Evolutionary conservation across 306 rosid genomes (phyloP), one percentile per base, ranked within the genome.

Genomic region (Begonia masoniana): DNA sequence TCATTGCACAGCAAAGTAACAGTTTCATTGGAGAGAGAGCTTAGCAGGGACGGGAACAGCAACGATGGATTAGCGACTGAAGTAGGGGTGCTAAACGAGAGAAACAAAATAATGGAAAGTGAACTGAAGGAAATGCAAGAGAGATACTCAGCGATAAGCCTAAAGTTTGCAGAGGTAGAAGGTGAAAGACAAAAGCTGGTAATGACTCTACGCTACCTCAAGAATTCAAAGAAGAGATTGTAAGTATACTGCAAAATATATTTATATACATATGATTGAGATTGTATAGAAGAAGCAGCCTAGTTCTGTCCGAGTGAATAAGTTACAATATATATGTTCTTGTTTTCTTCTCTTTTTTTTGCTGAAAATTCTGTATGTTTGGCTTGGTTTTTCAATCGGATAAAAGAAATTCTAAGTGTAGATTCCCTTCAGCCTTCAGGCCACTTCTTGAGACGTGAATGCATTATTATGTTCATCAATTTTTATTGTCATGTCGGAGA

Each of bases 81-180:
- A 65, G 53, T 86, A 45, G 62, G 62, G 43, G 61, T 71, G 16
- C 51, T 77, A 61, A 83, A 61, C 75, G 93, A 83, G 68, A 86
- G 73, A 65, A 92, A 92, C 81, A 56, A 61, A 51, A 41, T 69
- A 49, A 92, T 86, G 99, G 96, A 86, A 76, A 71, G 58, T 14
- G 99, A 86, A 55, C 84, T 92, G 16, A 86, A 86, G 68, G 99
- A 92, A 47, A 92, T 92, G 93, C 99, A 92, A 70, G 93, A 81
- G 80, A 83, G 99, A 76, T 92, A 92, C 75, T 81, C 94, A 60
- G 99, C 83, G 71, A 81, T 86, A 71, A 92, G 99, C 78, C 96
- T 92, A 64, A 86, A 74, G 69, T 92, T 92, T 15, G 96, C 99
- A 3, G 96, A 86, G 68, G 99, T 92, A 45, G 99, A 92, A 77